phyloP scores from a whole-genome alignment of 495 filamentous ascomycete genomes.

The Penicillium robsamsonii region DNA sequence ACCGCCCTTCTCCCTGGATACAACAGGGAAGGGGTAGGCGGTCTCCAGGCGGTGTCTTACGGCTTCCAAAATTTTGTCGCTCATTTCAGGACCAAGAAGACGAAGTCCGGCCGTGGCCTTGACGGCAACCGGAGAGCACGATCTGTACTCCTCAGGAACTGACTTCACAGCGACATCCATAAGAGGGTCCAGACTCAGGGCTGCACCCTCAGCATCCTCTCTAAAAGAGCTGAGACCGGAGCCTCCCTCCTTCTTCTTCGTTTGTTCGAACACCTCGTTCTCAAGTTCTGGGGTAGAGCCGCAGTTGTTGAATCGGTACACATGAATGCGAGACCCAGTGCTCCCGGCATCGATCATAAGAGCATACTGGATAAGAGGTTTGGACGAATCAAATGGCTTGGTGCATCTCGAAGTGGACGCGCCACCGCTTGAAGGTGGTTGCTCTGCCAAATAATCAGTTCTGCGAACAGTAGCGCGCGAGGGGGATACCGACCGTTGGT shows the following conservation, averaged over 20 bases:
- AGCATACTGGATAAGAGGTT: constrained; percentile 94
- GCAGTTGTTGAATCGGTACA: constrained; percentile 99
- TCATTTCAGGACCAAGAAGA: constrained; percentile 77
- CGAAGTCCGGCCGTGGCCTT: constrained; percentile 95
- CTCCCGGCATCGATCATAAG: constrained; percentile 98
- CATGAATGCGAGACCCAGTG: constrained; percentile 95
- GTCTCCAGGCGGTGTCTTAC: constrained; percentile 84
- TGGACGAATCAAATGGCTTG: constrained; percentile 75
- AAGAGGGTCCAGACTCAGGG: constrained; percentile 81
- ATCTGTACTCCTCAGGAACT: constrained; percentile 82
- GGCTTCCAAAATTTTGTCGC: constrained; percentile 77
- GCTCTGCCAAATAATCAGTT: constrained; percentile 23
- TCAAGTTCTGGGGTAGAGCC: constrained; percentile 93
- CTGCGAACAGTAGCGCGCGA: background rate
- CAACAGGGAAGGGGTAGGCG: constrained; percentile 88
- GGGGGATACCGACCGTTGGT: constrained; percentile 38
- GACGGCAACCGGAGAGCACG: constrained; percentile 87
- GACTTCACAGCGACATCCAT: constrained; percentile 78
- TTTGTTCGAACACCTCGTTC: constrained; percentile 86
- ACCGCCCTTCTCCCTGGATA: constrained; percentile 77
- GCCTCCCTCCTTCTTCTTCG: constrained; percentile 69
- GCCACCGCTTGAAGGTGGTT: constrained; percentile 24
- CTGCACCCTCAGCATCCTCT: constrained; percentile 80
- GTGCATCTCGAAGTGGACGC: constrained; percentile 58
- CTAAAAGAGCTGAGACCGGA: constrained; percentile 85